Conservation (phyloP, 768 basidiomycete species). For the Hortiboletus campestris region DNA sequence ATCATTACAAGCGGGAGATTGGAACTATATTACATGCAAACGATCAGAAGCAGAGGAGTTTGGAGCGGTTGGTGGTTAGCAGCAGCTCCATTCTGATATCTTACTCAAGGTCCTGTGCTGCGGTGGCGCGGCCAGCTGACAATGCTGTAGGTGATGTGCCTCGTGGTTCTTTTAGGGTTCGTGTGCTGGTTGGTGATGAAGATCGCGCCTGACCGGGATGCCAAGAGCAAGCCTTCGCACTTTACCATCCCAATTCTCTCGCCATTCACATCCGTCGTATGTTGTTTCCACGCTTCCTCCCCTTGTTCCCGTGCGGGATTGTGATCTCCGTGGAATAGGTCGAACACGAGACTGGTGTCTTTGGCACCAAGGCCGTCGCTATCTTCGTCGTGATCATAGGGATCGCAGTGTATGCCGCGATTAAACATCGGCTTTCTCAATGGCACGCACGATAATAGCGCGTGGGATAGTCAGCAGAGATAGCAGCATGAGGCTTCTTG, state of each 20-base stretch:
- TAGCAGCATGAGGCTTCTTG: conserved; percentile 2
- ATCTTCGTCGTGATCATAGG: conserved; percentile 41
- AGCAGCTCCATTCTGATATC: conserved; percentile 13
- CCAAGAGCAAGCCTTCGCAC: conserved; percentile 42
- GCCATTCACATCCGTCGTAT: conserved; percentile 74
- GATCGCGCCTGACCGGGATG: conserved; percentile 12
- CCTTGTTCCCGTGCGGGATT: conserved; percentile 1
- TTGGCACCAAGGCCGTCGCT: conserved; percentile 48
- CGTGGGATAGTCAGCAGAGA: background rate
- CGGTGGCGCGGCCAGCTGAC: conserved; percentile 15
- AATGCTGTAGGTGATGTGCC: conserved; percentile 16
- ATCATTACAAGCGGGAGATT: conserved; percentile 42
- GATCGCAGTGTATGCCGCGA: conserved; percentile 39
- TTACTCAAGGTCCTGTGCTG: background rate
- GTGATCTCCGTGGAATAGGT: conserved; percentile 41
- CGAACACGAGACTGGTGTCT: conserved; percentile 69
- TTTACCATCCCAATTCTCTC: conserved; percentile 79
- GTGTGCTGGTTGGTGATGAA: conserved; percentile 20
- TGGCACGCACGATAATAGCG: conserved; percentile 12
- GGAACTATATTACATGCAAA: conserved; percentile 38
- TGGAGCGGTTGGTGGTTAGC: conserved; percentile 54
- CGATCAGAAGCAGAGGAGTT: conserved; percentile 45
- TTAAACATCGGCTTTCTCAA: conserved; percentile 40
- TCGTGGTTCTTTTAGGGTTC: conserved; percentile 24
- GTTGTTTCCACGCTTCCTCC: conserved; percentile 3